These are phyloP conservation scores for Cyclotella choctawhatcheeana DNA, from an alignment of 108 stramenopile species.

Conservation along the genomic window DNA sequence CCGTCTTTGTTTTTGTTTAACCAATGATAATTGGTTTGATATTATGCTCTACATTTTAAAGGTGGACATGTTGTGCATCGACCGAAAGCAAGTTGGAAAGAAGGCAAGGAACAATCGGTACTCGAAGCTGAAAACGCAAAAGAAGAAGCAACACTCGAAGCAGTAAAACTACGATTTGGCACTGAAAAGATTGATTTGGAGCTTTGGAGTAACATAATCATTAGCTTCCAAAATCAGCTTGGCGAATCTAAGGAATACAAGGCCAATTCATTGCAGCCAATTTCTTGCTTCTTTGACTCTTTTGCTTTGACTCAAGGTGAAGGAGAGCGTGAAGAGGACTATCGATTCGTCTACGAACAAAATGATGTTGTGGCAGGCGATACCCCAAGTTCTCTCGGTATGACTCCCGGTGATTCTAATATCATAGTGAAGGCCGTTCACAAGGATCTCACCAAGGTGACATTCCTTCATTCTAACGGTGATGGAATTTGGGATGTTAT, in stretches of 20 bases:
- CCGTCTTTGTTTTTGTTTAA: conserved; percentile 18
- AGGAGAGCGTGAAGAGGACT: conserved; percentile 11
- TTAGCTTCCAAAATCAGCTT: conserved; percentile 9
- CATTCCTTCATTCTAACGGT: background rate
- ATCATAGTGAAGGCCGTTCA: background rate
- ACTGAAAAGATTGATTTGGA: conserved; percentile 58
- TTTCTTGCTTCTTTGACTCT: background rate
- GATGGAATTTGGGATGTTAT: background rate
- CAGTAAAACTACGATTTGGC: conserved; percentile 61
- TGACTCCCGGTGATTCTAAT: background rate
- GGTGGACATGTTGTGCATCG: conserved; percentile 13
- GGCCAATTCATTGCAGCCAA: conserved; percentile 20
- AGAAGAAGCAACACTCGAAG: conserved; percentile 57
- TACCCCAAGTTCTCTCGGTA: conserved; percentile 4
- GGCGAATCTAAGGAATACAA: background rate
- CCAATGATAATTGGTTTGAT: conserved; percentile 28
- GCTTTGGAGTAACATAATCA: conserved; percentile 50
- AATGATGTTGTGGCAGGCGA: background rate
- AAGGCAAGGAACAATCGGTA: conserved; percentile 34
- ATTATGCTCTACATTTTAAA: background rate
- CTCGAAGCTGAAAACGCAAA: conserved; percentile 68
- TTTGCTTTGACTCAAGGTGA: background rate
- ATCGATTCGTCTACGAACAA: conserved; percentile 15
- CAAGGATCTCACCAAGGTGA: background rate
- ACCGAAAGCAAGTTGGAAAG: conserved; percentile 13